These are phyloP conservation scores for Santalum album DNA, from an alignment of 164 flowering plant species.

Conservation along the genomic window DNA sequence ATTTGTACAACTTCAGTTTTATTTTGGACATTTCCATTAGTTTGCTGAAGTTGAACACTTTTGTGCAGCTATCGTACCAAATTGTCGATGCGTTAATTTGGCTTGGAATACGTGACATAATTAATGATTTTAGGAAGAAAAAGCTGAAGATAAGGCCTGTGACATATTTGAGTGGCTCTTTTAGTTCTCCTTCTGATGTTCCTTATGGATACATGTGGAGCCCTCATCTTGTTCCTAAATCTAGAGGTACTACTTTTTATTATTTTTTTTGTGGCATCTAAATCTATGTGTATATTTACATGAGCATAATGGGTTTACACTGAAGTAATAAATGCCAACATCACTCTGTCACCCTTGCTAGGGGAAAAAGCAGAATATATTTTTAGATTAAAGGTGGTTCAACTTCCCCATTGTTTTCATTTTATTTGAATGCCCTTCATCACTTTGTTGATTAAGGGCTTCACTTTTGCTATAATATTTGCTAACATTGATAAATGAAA, in stretches of 20 bases:
- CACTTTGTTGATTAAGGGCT: too few species aligned
- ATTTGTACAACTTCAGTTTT: constrained; percentile 2
- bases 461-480: too few species aligned
- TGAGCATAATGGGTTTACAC: too few species aligned
- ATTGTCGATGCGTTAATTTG: constrained; percentile 32
- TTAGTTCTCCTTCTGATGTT: constrained; percentile 19
- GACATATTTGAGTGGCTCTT: constrained; percentile 26
- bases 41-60: background rate
- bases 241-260: constrained; percentile 21
- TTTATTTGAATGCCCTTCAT: too few species aligned
- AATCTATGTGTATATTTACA: too few species aligned
- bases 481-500: too few species aligned
- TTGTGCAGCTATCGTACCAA: constrained; percentile 34
- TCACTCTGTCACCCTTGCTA: too few species aligned
- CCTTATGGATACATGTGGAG: constrained; percentile 37
- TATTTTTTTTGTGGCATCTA: background rate
- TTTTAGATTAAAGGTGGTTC: too few species aligned
- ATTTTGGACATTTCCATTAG: background rate
- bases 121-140: constrained; percentile 34
- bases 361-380: too few species aligned
- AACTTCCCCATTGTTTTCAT: too few species aligned
- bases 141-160: constrained; percentile 27
- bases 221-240: constrained; percentile 36
- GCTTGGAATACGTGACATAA: constrained; percentile 38
- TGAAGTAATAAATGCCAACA: too few species aligned